phyloP scores from a whole-genome alignment of 768 basidiomycete genomes.

The button mushroom (Agaricus bisporus) region DNA sequence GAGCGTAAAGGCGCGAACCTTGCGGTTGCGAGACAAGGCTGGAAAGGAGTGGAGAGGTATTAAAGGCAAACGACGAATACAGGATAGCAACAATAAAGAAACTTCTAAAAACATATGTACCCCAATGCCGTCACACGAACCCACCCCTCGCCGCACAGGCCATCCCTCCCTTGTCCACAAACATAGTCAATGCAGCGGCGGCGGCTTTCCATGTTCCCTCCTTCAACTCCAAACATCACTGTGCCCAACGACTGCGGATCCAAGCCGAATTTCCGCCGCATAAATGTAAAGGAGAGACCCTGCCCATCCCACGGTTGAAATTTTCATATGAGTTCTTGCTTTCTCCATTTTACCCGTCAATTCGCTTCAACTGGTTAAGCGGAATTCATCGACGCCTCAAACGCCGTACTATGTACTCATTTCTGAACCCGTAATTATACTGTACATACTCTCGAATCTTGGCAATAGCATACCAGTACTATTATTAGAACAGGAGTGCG shows the following conservation, averaged over 20 bases:
- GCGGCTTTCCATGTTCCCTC: background rate
- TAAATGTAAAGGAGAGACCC: background rate
- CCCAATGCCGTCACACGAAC: slow-evolving; percentile 7
- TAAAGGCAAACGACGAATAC: slow-evolving; percentile 3
- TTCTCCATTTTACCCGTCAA: background rate
- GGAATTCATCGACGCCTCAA: no score
- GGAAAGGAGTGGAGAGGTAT: slow-evolving; percentile 14
- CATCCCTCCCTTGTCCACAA: background rate
- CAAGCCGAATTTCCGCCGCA: background rate
- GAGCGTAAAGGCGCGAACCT: slow-evolving; percentile 9
- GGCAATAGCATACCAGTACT: no score
- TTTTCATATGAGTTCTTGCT: slow-evolving; percentile 1
- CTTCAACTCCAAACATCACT: background rate
- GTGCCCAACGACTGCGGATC: background rate
- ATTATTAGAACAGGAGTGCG: no score
- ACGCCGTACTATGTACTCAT: no score
- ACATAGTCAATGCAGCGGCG: background rate
- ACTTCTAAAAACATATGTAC: slow-evolving; percentile 14
- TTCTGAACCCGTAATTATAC: no score
- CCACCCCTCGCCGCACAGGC: background rate
- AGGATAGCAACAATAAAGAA: slow-evolving; percentile 7
- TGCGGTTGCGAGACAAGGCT: slow-evolving; percentile 4
- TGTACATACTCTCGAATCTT: no score
- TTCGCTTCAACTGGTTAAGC: no score
- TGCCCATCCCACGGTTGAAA: slow-evolving; percentile 8